A percentile compares a stretch with the other conserved stretches of the same genome.
Conservation (phyloP, 2,329 filamentous ascomycete species). For the Arthrobotrys sinensis region DNA sequence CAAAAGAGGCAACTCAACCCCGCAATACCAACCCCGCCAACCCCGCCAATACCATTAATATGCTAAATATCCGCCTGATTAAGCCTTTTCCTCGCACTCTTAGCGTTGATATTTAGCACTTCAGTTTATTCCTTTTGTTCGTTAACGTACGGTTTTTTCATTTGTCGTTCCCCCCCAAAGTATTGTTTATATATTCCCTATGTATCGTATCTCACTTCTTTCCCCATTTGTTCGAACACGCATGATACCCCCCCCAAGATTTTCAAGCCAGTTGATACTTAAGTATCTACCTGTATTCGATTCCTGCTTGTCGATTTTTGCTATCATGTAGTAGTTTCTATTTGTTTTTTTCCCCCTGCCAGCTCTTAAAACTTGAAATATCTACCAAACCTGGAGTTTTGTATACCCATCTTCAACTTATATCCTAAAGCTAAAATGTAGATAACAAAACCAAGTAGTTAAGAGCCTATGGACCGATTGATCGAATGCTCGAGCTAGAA, state of each 20-base stretch:
- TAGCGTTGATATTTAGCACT: constrained; percentile 28
- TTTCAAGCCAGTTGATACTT: constrained; percentile 6
- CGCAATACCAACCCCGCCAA: background rate
- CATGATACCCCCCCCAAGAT: constrained; percentile 27
- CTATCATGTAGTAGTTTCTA: background rate
- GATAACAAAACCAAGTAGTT: too few species aligned
- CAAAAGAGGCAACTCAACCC: constrained; percentile 8
- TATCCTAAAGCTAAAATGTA: too few species aligned
- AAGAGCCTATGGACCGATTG: too few species aligned
- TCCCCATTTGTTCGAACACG: constrained; percentile 3
- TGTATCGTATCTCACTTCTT: background rate
- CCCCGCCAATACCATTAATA: constrained; percentile 4
- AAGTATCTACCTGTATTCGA: constrained; percentile 8
- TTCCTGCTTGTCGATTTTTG: background rate
- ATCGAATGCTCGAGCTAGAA: too few species aligned
- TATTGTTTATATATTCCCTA: background rate
- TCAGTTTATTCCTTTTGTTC: constrained; percentile 8
- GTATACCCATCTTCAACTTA: too few species aligned
- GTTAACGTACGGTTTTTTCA: too few species aligned
- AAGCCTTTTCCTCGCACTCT: constrained; percentile 11
- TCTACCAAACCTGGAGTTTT: too few species aligned
- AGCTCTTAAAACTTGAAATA: background rate
- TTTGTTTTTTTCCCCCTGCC: background rate
- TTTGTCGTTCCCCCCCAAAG: too few species aligned
- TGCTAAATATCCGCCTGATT: constrained; percentile 14